phyloP scores from a whole-genome alignment of 2,329 filamentous ascomycete species.

The Paecilomyces sp. region DNA sequence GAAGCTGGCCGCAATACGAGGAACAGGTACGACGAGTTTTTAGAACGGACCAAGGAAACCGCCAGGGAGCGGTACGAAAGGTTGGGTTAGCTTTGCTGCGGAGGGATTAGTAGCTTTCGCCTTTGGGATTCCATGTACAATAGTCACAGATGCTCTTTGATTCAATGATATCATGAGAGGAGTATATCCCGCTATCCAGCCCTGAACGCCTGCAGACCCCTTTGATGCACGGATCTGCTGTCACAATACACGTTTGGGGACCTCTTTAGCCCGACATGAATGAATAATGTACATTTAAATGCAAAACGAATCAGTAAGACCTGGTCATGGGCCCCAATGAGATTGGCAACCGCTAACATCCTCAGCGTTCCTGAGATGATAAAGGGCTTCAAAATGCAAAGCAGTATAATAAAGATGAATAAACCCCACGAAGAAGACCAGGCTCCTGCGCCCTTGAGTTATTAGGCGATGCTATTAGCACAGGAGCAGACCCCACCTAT shows the following conservation, averaged over 20 bases:
- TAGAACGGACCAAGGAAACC: constrained; percentile 40
- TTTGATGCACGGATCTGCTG: neutral
- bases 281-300: neutral
- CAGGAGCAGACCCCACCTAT: neutral
- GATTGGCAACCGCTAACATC: too few relatives aligned
- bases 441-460: neutral
- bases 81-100: constrained; percentile 21
- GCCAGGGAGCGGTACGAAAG: constrained; percentile 42
- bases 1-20: constrained; percentile 43
- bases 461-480: neutral
- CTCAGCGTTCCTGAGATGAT: too few relatives aligned
- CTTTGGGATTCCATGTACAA: neutral
- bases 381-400: too few relatives aligned
- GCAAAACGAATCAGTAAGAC: neutral
- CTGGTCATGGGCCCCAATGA: neutral
- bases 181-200: neutral
- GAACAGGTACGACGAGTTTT: constrained; percentile 40
- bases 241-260: neutral
- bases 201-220: neutral
- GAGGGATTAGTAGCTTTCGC: neutral
- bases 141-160: neutral
- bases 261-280: neutral
- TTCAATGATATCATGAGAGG: constrained; percentile 1
- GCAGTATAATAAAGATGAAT: neutral
- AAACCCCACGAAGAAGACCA: neutral